Conservation (phyloP, 495 filamentous ascomycete genomes). For the Haplographium delicatum region DNA sequence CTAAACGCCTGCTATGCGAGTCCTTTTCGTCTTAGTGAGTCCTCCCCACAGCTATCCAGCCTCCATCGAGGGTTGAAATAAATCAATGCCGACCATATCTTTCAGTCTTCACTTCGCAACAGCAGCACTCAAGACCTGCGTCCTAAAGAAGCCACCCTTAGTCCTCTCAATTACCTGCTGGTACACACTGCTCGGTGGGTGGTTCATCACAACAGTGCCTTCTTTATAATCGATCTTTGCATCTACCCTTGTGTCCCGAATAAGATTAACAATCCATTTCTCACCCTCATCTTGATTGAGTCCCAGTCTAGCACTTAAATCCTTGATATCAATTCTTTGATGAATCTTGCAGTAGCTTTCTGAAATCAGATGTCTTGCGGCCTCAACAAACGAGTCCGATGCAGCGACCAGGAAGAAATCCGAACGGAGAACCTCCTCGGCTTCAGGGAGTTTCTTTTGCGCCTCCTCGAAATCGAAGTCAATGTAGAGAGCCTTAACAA, state of each 20-base stretch:
- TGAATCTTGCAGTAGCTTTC: constrained; percentile 99
- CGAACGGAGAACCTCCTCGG: constrained; percentile 83
- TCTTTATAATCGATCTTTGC: constrained; percentile 99
- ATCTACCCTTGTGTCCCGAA: constrained; percentile 93
- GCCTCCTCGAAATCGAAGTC: constrained; percentile 99
- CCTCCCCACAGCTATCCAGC: background rate
- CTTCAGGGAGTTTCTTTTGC: constrained; percentile 83
- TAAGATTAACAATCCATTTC: constrained; percentile 99
- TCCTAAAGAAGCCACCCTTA: constrained; percentile 89
- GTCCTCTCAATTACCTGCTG: constrained; percentile 98
- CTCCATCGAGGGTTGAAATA: too few relatives aligned
- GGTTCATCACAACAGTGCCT: constrained; percentile 98
- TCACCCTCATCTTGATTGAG: constrained; percentile 90
- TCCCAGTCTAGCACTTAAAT: constrained; percentile 83
- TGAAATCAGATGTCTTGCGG: constrained; percentile 90
- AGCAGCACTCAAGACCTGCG: constrained; percentile 63
- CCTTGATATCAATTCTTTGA: constrained; percentile 95
- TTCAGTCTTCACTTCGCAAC: constrained; percentile 34
- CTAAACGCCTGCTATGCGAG: background rate
- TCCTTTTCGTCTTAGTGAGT: background rate
- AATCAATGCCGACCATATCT: too few relatives aligned
- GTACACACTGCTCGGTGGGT: constrained; percentile 95
- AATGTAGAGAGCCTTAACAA: constrained; percentile 91
- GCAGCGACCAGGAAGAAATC: constrained; percentile 92
- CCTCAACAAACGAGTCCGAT: constrained; percentile 87